phyloP scores from a whole-genome alignment of 2,329 filamentous ascomycete genomes.

The Epichloe uncinata region DNA sequence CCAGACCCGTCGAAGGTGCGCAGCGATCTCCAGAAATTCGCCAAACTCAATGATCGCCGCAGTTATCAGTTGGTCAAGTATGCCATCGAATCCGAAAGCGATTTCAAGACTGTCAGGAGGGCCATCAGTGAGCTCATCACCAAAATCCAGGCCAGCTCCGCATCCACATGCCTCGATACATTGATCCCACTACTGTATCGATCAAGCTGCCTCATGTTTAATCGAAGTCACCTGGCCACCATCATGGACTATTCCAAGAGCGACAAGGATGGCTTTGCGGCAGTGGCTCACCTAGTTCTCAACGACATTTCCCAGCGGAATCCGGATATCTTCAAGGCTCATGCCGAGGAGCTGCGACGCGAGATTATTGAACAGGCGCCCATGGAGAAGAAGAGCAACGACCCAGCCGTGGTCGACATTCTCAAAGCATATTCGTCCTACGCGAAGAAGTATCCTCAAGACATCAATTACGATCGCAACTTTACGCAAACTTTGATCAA shows the following conservation, averaged over 20 bases:
- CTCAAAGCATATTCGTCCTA: slow-evolving; percentile 91
- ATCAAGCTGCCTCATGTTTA: slow-evolving; percentile 75
- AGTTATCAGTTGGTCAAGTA: slow-evolving; percentile 83
- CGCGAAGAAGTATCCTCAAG: slow-evolving; percentile 69
- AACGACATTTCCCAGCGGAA: slow-evolving; percentile 85
- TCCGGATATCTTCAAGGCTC: slow-evolving; percentile 82
- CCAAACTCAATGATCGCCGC: slow-evolving; percentile 78
- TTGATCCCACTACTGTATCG: slow-evolving; percentile 73
- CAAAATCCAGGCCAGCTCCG: slow-evolving; percentile 56
- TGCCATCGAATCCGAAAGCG: slow-evolving; percentile 69
- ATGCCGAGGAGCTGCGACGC: slow-evolving; percentile 83
- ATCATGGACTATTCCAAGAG: slow-evolving; percentile 81
- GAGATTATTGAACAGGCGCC: slow-evolving; percentile 73
- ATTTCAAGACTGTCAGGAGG: slow-evolving; percentile 82
- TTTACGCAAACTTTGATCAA: slow-evolving; percentile 70
- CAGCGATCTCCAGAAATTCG: slow-evolving; percentile 77
- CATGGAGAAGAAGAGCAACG: slow-evolving; percentile 51
- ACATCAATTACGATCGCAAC: slow-evolving; percentile 68
- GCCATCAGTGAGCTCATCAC: slow-evolving; percentile 84
- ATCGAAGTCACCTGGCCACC: slow-evolving; percentile 81
- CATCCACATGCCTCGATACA: slow-evolving; percentile 59
- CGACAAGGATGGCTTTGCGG: slow-evolving; percentile 64
- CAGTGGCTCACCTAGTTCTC: slow-evolving; percentile 74
- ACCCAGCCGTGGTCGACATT: slow-evolving; percentile 68
- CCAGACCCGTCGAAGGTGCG: slow-evolving; percentile 61